Percentiles rank a stretch among this genome's conserved stretches.
Evolutionary conservation across 2,329 filamentous ascomycete genomes (phyloP).

Genomic region (Hawksworthiomyces lignivorus): DNA sequence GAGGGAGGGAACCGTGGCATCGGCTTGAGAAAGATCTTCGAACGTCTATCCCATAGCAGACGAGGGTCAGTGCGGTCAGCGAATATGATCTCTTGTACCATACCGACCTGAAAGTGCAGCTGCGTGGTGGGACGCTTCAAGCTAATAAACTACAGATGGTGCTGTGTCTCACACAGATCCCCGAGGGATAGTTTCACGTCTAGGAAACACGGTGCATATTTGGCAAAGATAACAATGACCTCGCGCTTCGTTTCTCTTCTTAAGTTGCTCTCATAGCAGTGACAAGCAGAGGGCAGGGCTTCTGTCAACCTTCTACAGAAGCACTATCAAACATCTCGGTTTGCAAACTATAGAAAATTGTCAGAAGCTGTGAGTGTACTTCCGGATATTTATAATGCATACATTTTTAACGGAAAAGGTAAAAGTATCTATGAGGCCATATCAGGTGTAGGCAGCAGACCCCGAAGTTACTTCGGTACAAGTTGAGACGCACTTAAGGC

Average conservation of each 20-base stretch:
- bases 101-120: slow-evolving; percentile 4
- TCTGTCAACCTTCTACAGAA: slow-evolving; percentile 7
- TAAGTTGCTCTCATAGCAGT: not conserved
- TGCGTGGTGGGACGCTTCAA: not conserved
- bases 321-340: slow-evolving; percentile 6
- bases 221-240: not conserved
- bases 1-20: slow-evolving; percentile 6
- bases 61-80: slow-evolving; percentile 5
- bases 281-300: slow-evolving; percentile 1
- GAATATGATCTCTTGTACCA: slow-evolving; percentile 1
- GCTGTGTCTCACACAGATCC: not conserved
- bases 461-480: too few species aligned
- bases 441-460: too few species aligned
- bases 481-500: too few species aligned
- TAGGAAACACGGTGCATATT: not conserved
- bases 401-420: not conserved
- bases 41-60: slow-evolving; percentile 4
- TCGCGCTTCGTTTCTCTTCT: not conserved
- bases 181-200: slow-evolving; percentile 1
- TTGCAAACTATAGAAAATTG: slow-evolving; percentile 7
- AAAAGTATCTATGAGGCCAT: not conserved
- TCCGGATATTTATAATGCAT: not conserved
- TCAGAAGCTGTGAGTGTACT: not conserved
- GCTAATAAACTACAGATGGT: slow-evolving; percentile 6
- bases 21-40: slow-evolving; percentile 8